Evolutionary conservation across 345 rosid genomes (phyloP), one percentile per base, ranked within the genome.

Genomic region (Citrus mangshanensis): DNA sequence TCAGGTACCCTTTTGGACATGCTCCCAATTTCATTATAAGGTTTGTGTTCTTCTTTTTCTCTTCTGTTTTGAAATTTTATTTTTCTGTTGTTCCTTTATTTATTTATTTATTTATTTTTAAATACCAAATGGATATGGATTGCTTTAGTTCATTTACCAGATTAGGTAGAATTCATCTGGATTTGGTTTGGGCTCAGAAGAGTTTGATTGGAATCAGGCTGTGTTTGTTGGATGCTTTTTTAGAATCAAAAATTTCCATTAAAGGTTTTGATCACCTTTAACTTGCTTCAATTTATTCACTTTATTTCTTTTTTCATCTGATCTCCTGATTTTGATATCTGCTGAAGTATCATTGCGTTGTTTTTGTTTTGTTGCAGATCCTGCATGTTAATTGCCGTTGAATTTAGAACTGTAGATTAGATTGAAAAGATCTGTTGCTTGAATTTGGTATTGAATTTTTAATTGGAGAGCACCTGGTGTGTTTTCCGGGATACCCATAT

Each of bases 241-340:
- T 68, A 30, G 34, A 73, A 77, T 71, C 10, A 46, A 64, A 34
- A 64, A 40, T 65, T 68, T 81, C 76, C 51, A n/a, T 75, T 80
- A 58, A 62, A 82, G 84, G 90, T 82, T 34, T 65, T 38, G 51
- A 51, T 49, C 28, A 14, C 7, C 28, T 60, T 51, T 10, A 12
- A 58, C 42, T 73, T 42, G 58, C 58, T 54, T 54, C 58, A 18
- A 54, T 54, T 51, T 19, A 54, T 54, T 54, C 22, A 19, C 5
- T 51, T 51, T 35, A 6, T 35, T 35, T 35, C 4, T 14, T 51
- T 16, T 54, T 54, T 54, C 7, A 54, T 70, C 4, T 65, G 5
- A 19, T 25, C 58, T 42, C 51, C 30, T 40, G 46, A 8, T 13
- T 68, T 64, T 7, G 18, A n/a, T 8, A 25, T 62, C 27, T 22